Conservation (phyloP, 73 alveolate species). For the Paramecium biaurelia region DNA sequence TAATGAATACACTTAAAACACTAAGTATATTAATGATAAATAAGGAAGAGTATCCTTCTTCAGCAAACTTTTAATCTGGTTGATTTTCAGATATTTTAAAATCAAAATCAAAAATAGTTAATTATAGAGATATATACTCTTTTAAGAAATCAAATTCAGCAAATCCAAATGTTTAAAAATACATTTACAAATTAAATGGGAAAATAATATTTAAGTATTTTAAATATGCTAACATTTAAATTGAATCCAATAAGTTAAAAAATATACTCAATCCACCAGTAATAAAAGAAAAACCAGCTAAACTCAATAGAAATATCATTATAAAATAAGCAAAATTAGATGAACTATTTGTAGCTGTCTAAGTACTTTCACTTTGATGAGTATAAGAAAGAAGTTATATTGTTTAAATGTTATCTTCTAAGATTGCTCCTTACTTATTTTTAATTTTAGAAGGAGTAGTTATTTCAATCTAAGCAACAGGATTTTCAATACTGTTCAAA, state of each 20-base stretch:
- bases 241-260: not conserved
- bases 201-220: not conserved
- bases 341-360: not conserved
- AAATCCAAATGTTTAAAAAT: conserved; percentile 30
- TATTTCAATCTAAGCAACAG: not conserved
- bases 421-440: not conserved
- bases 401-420: not conserved
- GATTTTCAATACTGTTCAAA: not conserved
- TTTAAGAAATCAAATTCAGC: conserved; percentile 1
- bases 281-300: conserved; percentile 30
- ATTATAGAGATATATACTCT: not conserved
- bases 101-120: not conserved
- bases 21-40: not conserved
- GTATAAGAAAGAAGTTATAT: not conserved
- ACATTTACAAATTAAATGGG: not conserved
- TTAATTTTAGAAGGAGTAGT: not conserved
- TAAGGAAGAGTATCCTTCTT: conserved; percentile 26
- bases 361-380: not conserved
- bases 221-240: not conserved
- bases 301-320: not conserved
- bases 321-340: not conserved
- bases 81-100: not conserved
- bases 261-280: conserved; percentile 29
- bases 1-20: not conserved
- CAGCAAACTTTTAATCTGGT: not conserved